Conservation (phyloP, 176 grass and related monocot species). For the Oryza rufipogon region DNA sequence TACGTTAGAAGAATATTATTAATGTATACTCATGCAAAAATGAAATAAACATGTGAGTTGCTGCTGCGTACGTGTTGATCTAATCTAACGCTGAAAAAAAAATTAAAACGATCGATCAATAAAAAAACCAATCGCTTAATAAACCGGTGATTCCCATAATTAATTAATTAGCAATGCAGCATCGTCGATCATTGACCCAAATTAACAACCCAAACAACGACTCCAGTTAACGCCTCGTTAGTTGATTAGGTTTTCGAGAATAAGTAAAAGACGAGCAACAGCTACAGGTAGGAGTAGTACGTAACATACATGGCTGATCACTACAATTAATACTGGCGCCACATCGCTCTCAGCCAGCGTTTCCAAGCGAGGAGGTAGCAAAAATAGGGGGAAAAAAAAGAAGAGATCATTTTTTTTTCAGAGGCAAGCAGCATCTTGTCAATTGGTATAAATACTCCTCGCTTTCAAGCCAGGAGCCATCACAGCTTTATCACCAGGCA, state of each 20-base stretch:
- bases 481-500: neutral
- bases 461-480: neutral
- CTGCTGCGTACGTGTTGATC: no score
- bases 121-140: neutral
- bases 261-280: neutral
- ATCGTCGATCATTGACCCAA: neutral
- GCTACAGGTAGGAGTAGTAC: neutral
- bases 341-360: slow-evolving; percentile 26
- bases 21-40: neutral
- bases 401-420: neutral
- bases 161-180: neutral
- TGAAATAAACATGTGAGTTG: neutral
- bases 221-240: neutral
- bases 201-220: neutral
- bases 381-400: neutral
- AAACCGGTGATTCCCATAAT: neutral
- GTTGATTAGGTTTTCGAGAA: neutral
- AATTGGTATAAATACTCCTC: neutral
- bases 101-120: no score
- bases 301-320: neutral
- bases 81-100: no score
- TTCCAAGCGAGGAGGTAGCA: no score
- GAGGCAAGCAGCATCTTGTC: neutral
- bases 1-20: no score
- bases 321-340: slow-evolving; percentile 5